A percentile compares a stretch with the other conserved stretches of the same genome.
These are phyloP conservation scores for Termitomyces sp. DNA, from an alignment of 768 basidiomycete species.

Conservation along the genomic window DNA sequence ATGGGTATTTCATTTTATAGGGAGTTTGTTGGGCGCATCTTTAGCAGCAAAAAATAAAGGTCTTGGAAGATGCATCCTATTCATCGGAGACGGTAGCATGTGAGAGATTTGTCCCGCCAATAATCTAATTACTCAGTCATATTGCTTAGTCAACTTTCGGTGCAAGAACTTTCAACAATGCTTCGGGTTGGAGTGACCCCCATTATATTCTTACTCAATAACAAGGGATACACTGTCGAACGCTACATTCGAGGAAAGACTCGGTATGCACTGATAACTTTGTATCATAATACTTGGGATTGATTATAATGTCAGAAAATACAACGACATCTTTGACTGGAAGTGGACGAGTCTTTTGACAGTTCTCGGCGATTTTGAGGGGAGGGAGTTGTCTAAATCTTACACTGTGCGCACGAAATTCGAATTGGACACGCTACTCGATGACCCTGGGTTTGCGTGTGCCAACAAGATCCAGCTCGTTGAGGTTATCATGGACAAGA, in stretches of 20 bases:
- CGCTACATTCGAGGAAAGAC: conserved; percentile 65
- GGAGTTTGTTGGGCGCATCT: conserved; percentile 72
- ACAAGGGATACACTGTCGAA: conserved; percentile 87
- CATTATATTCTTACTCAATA: conserved; percentile 82
- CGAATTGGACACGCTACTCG: conserved; percentile 67
- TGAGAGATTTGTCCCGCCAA: conserved; percentile 30
- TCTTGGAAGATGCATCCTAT: conserved; percentile 70
- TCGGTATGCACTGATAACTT: conserved; percentile 27
- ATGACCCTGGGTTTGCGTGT: conserved; percentile 53
- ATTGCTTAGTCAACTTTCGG: conserved; percentile 58
- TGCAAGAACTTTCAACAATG: conserved; percentile 87
- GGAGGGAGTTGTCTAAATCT: conserved; percentile 44
- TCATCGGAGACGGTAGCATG: conserved; percentile 84
- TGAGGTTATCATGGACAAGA: conserved; percentile 71
- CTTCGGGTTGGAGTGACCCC: conserved; percentile 68
- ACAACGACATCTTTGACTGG: conserved; percentile 88
- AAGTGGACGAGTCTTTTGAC: conserved; percentile 63
- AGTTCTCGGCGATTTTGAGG: conserved; percentile 51
- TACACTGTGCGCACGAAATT: conserved; percentile 64
- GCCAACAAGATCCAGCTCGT: conserved; percentile 74
- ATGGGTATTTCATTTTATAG: conserved; percentile 23
- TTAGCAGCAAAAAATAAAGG: conserved; percentile 71
- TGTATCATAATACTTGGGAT: background rate
- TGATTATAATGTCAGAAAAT: conserved; percentile 45
- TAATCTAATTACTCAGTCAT: background rate